Base-by-base conservation (phyloP, 306 rosid species). In the Ziziphus jujuba region DNA sequence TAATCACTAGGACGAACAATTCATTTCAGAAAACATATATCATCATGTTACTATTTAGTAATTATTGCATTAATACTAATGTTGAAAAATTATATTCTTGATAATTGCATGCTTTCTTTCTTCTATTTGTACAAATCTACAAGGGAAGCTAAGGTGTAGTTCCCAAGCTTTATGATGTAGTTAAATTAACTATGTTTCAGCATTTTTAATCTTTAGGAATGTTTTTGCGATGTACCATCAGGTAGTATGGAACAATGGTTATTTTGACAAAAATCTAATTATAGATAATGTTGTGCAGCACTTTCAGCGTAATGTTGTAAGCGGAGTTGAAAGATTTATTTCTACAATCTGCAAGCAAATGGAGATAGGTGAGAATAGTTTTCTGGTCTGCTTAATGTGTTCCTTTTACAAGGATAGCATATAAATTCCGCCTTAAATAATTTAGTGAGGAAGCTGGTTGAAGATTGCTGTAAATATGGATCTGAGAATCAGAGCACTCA, bases 271-370 rank as follows among this genome's bases (percentile, higher is more conserved):
- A 35, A 7, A 45, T 78, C 63, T 74, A 61, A 78, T 74, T 44
- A 67, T 56, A 2, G 66, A 35, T 70, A 38, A 21, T 58, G 65
- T 38, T 75, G 13, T 16, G 16, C 91, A 92, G 96, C 87, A 89
- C 82, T 92, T 89, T 73, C 98, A 87, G 78, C 87, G 92, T 78
- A 84, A 81, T 78, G 76, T 87, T 67, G 95, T 87, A 65, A 95
- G 91, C 54, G 92, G 95, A 28, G 76, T 87, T 44, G 95, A 87
- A 77, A 89, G 89, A 52, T 77, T 87, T 57, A 74, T 76, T 20
- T 81, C 96, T 58, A 33, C 81, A 60, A 84, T 95, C 82, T 70
- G 84, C 68, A 92, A 92, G 83, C 97, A 92, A 82, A 82, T 87
- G 89, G 89, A 84, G 59, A 85, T 89, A 72, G 95, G 97, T 89